These are phyloP conservation scores for Butyriboletus appendiculatus DNA, from an alignment of 1,284 basidiomycete genomes.

Conservation along the genomic window DNA sequence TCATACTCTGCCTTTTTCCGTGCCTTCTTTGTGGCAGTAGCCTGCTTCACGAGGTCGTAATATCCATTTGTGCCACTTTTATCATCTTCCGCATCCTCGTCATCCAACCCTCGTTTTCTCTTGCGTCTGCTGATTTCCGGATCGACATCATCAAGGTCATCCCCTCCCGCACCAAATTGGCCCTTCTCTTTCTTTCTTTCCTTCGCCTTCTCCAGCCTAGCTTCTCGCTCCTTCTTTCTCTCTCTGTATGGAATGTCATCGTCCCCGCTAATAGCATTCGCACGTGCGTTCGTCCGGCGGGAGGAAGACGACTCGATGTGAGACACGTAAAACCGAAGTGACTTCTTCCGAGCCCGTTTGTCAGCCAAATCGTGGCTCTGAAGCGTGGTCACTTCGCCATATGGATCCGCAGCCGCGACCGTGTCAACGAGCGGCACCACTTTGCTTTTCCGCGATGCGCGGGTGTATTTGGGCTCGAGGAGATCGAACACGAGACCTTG, in stretches of 20 bases:
- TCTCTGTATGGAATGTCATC: slow-evolving; percentile 87
- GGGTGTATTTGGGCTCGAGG: slow-evolving; percentile 64
- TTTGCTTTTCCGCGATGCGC: slow-evolving; percentile 30
- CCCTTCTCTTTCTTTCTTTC: slow-evolving; percentile 43
- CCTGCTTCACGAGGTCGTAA: slow-evolving; percentile 84
- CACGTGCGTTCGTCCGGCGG: slow-evolving; percentile 68
- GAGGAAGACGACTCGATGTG: slow-evolving; percentile 77
- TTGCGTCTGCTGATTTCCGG: slow-evolving; percentile 38
- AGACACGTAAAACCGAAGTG: slow-evolving; percentile 86
- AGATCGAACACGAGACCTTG: slow-evolving; percentile 61
- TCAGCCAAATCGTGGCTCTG: slow-evolving; percentile 75
- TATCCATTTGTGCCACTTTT: slow-evolving; percentile 65
- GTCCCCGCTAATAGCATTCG: slow-evolving; percentile 72
- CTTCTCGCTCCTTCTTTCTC: slow-evolving; percentile 60
- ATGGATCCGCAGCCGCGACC: slow-evolving; percentile 50
- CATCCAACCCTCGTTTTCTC: slow-evolving; percentile 47
- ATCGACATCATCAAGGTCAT: slow-evolving; percentile 65
- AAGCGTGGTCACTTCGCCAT: slow-evolving; percentile 76
- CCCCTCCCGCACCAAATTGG: slow-evolving; percentile 49
- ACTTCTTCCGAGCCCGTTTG: slow-evolving; percentile 76
- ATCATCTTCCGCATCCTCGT: slow-evolving; percentile 39
- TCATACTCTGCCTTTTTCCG: slow-evolving; percentile 85
- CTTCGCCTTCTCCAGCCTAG: slow-evolving; percentile 51
- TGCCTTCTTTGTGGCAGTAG: slow-evolving; percentile 70
- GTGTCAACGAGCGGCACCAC: slow-evolving; percentile 6